Evolutionary conservation across 805 yeast genomes (phyloP).

Genomic region (Scheffersomyces stipitis): DNA sequence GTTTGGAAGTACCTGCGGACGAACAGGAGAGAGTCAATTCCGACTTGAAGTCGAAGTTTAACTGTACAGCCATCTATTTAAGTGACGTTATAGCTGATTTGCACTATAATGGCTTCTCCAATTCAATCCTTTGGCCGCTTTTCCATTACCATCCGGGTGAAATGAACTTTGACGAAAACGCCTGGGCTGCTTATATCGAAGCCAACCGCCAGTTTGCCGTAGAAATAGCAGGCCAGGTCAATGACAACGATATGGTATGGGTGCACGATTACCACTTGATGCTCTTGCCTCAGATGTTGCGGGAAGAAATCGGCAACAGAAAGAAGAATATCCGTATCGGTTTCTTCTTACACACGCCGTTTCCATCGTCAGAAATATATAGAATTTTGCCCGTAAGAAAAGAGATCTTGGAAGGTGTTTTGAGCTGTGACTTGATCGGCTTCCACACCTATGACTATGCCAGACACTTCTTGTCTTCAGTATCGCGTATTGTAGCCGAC

Average conservation of each 20-base stretch:
- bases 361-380: conserved; percentile 96
- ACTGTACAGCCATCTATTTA: conserved; percentile 86
- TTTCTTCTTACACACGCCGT: conserved; percentile 95
- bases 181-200: conserved; percentile 97
- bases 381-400: conserved; percentile 93
- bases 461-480: conserved; percentile 89
- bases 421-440: conserved; percentile 92
- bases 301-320: conserved; percentile 54
- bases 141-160: conserved; percentile 99
- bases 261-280: conserved; percentile 97
- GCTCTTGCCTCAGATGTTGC: conserved; percentile 87
- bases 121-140: conserved; percentile 95
- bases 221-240: conserved; percentile 64
- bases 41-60: conserved; percentile 75
- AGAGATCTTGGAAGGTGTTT: conserved; percentile 87
- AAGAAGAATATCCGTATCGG: conserved; percentile 72
- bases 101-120: conserved; percentile 94
- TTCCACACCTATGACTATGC: conserved; percentile 99
- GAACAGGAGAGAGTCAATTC: conserved; percentile 68
- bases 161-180: conserved; percentile 94
- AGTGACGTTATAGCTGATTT: conserved; percentile 89
- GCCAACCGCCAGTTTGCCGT: conserved; percentile 84
- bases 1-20: conserved; percentile 73
- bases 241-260: conserved; percentile 91
- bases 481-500: conserved; percentile 71